Conservation (phyloP, 2,329 filamentous ascomycete genomes). For the Trichoderma sp. region DNA sequence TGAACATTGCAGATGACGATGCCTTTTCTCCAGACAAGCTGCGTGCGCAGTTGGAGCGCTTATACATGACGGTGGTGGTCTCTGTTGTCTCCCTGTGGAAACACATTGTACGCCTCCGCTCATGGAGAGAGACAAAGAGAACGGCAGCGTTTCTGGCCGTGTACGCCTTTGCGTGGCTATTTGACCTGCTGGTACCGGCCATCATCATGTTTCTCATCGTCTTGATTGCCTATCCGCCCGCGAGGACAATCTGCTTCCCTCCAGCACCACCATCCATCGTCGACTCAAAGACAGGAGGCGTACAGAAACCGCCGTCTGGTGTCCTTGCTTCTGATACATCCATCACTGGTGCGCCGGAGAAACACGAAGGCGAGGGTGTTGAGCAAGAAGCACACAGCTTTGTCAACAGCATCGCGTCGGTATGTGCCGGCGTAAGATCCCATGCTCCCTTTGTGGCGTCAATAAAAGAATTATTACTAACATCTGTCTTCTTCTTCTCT, state of each 20-base stretch:
- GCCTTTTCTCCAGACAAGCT: conserved; percentile 84
- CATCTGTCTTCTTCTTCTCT: conserved; percentile 23
- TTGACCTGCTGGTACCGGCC: conserved; percentile 67
- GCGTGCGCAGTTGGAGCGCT: conserved; percentile 70
- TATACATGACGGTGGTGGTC: conserved; percentile 78
- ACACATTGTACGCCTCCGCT: conserved; percentile 72
- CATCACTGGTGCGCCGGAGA: conserved; percentile 77
- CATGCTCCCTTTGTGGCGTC: background rate
- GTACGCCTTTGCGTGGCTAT: conserved; percentile 63
- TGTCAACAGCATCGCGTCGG: conserved; percentile 61
- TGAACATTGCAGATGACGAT: conserved; percentile 78
- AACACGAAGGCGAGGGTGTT: conserved; percentile 77
- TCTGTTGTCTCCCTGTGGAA: conserved; percentile 65
- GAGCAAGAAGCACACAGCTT: conserved; percentile 82
- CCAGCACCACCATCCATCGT: conserved; percentile 74
- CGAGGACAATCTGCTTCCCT: conserved; percentile 66
- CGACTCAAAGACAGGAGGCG: conserved; percentile 63
- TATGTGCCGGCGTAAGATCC: conserved; percentile 33
- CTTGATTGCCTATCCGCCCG: conserved; percentile 63
- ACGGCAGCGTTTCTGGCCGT: conserved; percentile 61
- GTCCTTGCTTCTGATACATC: conserved; percentile 74
- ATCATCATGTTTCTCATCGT: conserved; percentile 58
- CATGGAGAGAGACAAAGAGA: conserved; percentile 71
- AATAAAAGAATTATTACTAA: background rate
- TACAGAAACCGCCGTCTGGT: conserved; percentile 74